These are phyloP conservation scores for Benincasa hispida DNA, from an alignment of 306 rosid genomes.

Conservation along the genomic window DNA sequence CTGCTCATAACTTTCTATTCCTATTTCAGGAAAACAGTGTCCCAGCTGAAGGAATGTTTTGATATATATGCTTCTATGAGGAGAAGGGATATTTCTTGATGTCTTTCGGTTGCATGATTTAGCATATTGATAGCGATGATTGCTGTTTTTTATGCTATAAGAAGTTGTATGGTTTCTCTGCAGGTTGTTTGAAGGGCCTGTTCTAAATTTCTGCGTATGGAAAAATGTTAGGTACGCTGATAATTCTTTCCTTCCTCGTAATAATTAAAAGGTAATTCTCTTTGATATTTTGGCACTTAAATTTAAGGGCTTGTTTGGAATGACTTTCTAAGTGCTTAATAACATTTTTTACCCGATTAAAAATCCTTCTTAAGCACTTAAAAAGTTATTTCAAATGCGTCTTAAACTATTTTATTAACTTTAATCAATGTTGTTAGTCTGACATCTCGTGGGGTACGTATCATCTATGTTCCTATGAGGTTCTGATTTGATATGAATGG, in stretches of 20 bases:
- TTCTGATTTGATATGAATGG: not conserved
- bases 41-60: conserved; percentile 3
- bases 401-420: not conserved
- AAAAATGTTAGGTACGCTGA: not conserved
- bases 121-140: not conserved
- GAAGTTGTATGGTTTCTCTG: conserved; percentile 8
- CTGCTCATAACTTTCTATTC: not conserved
- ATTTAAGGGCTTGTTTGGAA: not conserved
- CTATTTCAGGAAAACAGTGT: not conserved
- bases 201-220: not conserved
- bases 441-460: not conserved
- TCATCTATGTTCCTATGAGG: not conserved
- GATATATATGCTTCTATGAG: not conserved
- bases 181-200: conserved; percentile 7
- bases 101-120: not conserved
- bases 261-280: not conserved
- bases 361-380: not conserved
- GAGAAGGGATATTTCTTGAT: not conserved
- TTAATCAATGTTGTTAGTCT: not conserved
- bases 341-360: not conserved
- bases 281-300: not conserved
- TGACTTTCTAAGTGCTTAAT: not conserved
- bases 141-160: not conserved
- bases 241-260: not conserved
- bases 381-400: not conserved